phyloP scores from a whole-genome alignment of 257 asterid species.

The Forsythia viridissima region DNA sequence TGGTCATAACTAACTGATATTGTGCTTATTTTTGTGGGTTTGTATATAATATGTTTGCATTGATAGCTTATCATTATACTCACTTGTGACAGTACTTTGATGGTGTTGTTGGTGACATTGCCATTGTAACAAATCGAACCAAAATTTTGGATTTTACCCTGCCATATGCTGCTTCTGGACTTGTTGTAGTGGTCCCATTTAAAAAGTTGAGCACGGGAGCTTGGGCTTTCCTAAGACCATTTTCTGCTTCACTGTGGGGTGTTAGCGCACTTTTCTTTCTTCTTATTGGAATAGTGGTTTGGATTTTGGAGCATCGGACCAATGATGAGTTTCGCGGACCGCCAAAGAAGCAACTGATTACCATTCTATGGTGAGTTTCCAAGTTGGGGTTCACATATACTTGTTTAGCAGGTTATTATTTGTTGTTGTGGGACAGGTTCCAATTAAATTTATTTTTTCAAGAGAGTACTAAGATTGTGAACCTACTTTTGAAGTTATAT shows the following conservation, averaged over 20 bases:
- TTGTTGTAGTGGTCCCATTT: constrained; percentile 67
- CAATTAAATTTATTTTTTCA: not conserved
- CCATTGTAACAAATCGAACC: constrained; percentile 57
- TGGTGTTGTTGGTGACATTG: constrained; percentile 61
- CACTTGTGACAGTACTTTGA: constrained; percentile 44
- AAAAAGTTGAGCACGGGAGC: constrained; percentile 51
- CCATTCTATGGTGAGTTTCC: constrained; percentile 55
- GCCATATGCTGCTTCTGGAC: constrained; percentile 70
- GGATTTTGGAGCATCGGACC: constrained; percentile 69
- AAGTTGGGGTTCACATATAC: not conserved
- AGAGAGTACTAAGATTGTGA: not conserved
- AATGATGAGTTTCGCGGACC: constrained; percentile 77
- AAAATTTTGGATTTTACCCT: constrained; percentile 65
- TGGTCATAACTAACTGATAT: not conserved
- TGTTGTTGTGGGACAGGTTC: not conserved
- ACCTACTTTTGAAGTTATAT: not conserved
- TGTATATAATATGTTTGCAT: not conserved
- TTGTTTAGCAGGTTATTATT: not conserved
- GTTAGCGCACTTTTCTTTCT: constrained; percentile 54
- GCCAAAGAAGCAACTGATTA: constrained; percentile 61
- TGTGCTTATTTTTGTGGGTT: not conserved
- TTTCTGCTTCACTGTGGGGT: constrained; percentile 59
- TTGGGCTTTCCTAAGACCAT: constrained; percentile 75
- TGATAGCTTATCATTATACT: constrained; percentile 19
- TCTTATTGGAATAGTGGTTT: constrained; percentile 62